Evolutionary conservation across 2,329 filamentous ascomycete genomes (phyloP).

Genomic region (Fusarium sp.): DNA sequence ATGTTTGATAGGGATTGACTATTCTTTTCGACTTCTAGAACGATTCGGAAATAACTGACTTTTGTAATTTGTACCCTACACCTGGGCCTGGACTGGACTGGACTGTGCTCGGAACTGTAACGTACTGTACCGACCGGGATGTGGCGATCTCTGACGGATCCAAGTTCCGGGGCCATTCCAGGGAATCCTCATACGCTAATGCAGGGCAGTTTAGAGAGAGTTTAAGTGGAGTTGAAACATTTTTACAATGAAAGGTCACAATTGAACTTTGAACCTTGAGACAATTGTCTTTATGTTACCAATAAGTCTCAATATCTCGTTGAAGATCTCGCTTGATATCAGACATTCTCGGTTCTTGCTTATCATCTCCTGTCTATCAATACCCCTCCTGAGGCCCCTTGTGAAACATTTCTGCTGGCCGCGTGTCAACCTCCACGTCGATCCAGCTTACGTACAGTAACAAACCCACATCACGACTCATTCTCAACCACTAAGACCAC

Average conservation of each 20-base stretch:
- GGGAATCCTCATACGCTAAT: conserved; percentile 8
- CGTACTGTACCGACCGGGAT: neutral
- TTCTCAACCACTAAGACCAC: conserved; percentile 12
- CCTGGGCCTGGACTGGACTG: too few species aligned
- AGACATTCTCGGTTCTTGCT: neutral
- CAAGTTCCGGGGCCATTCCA: neutral
- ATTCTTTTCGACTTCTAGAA: neutral
- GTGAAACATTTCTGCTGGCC: conserved; percentile 2
- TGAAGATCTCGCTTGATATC: neutral
- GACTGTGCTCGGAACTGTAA: neutral
- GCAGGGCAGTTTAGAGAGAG: conserved; percentile 6
- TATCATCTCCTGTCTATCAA: neutral
- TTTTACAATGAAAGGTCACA: neutral
- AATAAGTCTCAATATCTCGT: neutral
- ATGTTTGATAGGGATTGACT: too few species aligned
- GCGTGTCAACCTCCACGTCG: conserved; percentile 31
- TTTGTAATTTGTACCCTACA: too few species aligned
- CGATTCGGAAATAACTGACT: too few species aligned
- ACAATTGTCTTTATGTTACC: neutral
- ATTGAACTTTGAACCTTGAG: too few species aligned
- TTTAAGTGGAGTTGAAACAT: conserved; percentile 27
- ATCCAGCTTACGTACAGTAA: conserved; percentile 16
- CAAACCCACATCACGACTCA: conserved; percentile 31
- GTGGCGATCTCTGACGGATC: conserved; percentile 8
- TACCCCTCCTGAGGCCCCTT: neutral